A percentile compares a stretch with the other conserved stretches of the same genome.
phyloP scores from a whole-genome alignment of 1,284 basidiomycete species.

The Cutaneotrichosporon sp. region DNA sequence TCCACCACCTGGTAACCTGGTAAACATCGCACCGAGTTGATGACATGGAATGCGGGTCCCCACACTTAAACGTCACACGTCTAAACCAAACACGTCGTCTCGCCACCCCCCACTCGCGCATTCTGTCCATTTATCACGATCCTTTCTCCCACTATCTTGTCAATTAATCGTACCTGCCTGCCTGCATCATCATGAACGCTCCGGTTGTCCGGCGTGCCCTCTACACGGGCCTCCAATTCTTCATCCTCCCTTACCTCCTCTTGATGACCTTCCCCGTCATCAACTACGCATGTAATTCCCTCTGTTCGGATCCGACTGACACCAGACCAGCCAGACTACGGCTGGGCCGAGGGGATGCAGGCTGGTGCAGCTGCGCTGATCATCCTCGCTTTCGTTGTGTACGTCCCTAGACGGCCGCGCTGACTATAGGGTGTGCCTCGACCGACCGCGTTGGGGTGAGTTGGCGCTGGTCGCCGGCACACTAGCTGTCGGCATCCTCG shows the following conservation, averaged over 20 bases:
- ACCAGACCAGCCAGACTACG: neutral
- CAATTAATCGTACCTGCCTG: no score
- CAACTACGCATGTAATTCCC: neutral
- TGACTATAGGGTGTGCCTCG: slow-evolving; percentile 1
- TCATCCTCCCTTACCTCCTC: slow-evolving; percentile 2
- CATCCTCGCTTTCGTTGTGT: neutral
- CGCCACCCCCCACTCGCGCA: no score
- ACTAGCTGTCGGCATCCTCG: neutral
- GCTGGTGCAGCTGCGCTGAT: neutral
- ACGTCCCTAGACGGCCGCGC: neutral
- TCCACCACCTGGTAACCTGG: no score
- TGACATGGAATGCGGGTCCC: no score
- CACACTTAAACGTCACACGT: no score
- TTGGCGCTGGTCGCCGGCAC: neutral
- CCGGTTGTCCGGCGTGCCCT: no score
- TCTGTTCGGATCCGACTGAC: neutral
- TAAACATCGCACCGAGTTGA: no score
- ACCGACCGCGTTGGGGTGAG: neutral
- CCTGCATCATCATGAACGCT: no score
- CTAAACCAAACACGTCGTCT: no score
- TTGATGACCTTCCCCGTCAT: neutral
- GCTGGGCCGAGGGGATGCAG: neutral
- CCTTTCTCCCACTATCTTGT: no score
- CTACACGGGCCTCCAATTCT: no score
- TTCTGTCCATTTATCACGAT: no score